Evolutionary conservation across 345 rosid species (phyloP), one percentile per base, ranked within the genome.

Genomic region (Noccaea caerulescens): DNA sequence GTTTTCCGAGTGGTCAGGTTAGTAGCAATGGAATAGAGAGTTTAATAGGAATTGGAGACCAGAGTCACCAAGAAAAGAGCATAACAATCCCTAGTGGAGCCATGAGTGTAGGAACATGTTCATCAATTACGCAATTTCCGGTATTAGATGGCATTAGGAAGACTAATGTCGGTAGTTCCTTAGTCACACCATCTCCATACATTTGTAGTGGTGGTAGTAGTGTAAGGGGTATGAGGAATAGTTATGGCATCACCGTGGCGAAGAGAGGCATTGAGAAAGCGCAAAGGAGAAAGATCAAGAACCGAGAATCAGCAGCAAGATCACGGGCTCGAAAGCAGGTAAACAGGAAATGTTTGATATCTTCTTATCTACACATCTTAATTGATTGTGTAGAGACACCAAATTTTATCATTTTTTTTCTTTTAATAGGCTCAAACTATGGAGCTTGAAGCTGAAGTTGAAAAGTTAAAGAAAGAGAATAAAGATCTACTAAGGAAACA

Each of bases 271-370:
- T 59, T 66, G 98, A 93, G 80, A 88, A 90, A 82, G 84, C 81
- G 72, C 91, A 83, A 50, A 86, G 82, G 73, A 91, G 97, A 80
- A 93, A 85, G 97, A 91, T 93, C 52, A 93, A 88, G 81, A 93
- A 93, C 65, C 84, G 97, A 69, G 98, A 88, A 79, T 87, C 97
- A 3, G 96, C 98, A 78, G 92, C 94, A 23, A 85, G 97, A 60
- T 93, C 96, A 13, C 83, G 96, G 5, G 98, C 97, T 71, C 96
- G 98, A 20, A 87, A 91, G 79, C 91, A 90, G 92, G 98, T 90
- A 58, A 53, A 32, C n/a, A 32, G 4, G 30, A 78, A 37, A 54
- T 23, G 67, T 58, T 41, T 47, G 3, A 44, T 39, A 27, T 56
- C n/a, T 45, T 10, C 23, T 38, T 42, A 39, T 54, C 52, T 8